Evolutionary conservation across 2,329 filamentous ascomycete genomes (phyloP).

Genomic region (Arthrobotrys pseudoclavata): DNA sequence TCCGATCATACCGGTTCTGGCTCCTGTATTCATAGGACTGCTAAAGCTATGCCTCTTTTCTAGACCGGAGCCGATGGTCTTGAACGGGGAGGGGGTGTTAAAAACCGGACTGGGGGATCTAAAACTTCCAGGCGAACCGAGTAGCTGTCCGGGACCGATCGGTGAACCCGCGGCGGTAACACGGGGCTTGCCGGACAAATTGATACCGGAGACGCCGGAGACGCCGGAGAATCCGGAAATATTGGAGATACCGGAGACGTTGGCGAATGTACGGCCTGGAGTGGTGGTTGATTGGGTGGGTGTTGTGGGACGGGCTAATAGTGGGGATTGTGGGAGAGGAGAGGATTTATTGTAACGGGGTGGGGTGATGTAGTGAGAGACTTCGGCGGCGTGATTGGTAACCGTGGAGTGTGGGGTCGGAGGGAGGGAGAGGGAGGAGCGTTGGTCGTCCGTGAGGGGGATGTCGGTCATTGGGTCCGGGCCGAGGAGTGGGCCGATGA

Average conservation of each 20-base stretch:
- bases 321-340: constrained; percentile 40
- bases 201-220: constrained; percentile 10
- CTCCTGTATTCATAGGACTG: constrained; percentile 37
- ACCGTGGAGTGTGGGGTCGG: constrained; percentile 34
- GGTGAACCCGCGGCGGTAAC: constrained; percentile 52
- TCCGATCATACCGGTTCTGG: constrained; percentile 38
- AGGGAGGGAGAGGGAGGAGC: constrained; percentile 54
- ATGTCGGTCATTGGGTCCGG: constrained; percentile 53
- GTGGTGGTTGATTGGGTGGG: constrained; percentile 33
- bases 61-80: constrained; percentile 38
- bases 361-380: constrained; percentile 53
- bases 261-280: constrained; percentile 40
- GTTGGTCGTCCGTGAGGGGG: constrained; percentile 51
- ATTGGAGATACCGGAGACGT: constrained; percentile 26
- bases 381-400: constrained; percentile 29
- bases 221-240: not conserved
- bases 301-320: constrained; percentile 32
- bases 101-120: constrained; percentile 50
- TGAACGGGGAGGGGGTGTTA: constrained; percentile 50
- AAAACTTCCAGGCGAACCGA: constrained; percentile 46
- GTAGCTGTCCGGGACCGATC: constrained; percentile 44
- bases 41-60: constrained; percentile 55
- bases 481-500: constrained; percentile 48
- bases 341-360: constrained; percentile 58
- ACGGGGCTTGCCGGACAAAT: constrained; percentile 29